Base-by-base conservation (phyloP, 768 basidiomycete genomes). In the Boletus insuetus region DNA sequence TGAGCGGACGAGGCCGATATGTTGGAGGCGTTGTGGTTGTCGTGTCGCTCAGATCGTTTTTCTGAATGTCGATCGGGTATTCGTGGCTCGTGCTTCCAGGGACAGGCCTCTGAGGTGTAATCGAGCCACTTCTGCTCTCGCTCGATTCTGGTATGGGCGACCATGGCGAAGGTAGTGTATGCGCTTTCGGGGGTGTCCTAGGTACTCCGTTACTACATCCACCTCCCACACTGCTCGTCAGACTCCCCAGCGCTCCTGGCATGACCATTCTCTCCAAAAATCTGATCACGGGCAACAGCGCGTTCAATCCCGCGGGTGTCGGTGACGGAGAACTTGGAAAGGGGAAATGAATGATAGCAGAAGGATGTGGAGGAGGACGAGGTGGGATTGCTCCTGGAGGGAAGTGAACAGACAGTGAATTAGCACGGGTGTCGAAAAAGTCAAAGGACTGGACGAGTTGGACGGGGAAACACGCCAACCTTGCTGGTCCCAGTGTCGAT, bases 281-380 rank as follows among this genome's bases (percentile, higher is more conserved):
- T 40, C 78, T 74, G 45, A 91, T 71, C 51, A 91, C 78, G 13
- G 85, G 82, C 52, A 86, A 73, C 20, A 92, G 72, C 40, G 79
- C 73, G 17, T 77, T 76, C 71, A 86, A 73, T n/a, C 83, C 82
- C 34, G 71, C 68, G 46, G 78, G 71, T 4, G 77, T 79, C 52
- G 80, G 82, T 3, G 77, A 70, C 17, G 85, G 87, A 5, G 84
- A 84, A 59, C 82, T 84, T 4, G 90, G 88, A 74, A 89, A 89
- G 17, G 86, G 84, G 8, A 89, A 73, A 64, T 90, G 90, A 7
- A 91, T 78, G 39, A 91, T 81, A 1, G 85, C 79, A 46, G 80
- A 83, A 11, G 87, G 85, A 60, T 87, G 82, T 0, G 88, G 87
- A 17, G 89, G 82, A 6, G 89, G 88, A 14, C 87, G 79, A 1